A percentile compares a stretch with the other conserved stretches of the same genome.
Evolutionary conservation across 2,329 filamentous ascomycete genomes (phyloP).

Genomic region (Raffaelea albimanens): DNA sequence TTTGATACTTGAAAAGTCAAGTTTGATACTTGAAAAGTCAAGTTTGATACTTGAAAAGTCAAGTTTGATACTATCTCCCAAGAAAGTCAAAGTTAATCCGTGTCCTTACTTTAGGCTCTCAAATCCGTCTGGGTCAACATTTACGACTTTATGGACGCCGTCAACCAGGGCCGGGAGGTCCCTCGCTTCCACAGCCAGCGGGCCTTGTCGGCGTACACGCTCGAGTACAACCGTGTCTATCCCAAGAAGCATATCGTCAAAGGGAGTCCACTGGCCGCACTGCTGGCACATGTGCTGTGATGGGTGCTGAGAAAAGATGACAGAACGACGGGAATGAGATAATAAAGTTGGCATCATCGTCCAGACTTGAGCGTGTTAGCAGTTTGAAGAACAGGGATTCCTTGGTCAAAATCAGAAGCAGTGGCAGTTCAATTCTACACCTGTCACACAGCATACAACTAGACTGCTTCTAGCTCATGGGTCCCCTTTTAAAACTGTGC

Average conservation of each 20-base stretch:
- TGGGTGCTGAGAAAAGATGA: not conserved
- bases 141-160: constrained; percentile 32
- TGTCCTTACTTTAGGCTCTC: constrained; percentile 24
- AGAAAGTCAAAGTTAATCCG: no score
- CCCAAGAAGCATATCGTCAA: constrained; percentile 33
- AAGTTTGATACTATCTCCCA: not conserved
- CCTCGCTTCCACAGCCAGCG: constrained; percentile 22
- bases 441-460: no score
- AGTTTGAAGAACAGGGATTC: no score
- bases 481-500: no score
- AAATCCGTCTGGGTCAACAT: constrained; percentile 38
- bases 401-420: no score
- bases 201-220: constrained; percentile 27
- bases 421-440: no score
- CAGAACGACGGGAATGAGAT: not conserved
- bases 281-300: constrained; percentile 25
- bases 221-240: constrained; percentile 26
- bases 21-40: not conserved
- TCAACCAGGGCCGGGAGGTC: constrained; percentile 16
- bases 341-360: no score
- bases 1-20: not conserved
- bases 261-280: constrained; percentile 26
- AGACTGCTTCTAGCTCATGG: no score
- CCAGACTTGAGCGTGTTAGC: no score
- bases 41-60: not conserved